These are phyloP conservation scores for Fusarium keratoplasticum DNA, from an alignment of 2,329 filamentous ascomycete genomes.

Conservation along the genomic window DNA sequence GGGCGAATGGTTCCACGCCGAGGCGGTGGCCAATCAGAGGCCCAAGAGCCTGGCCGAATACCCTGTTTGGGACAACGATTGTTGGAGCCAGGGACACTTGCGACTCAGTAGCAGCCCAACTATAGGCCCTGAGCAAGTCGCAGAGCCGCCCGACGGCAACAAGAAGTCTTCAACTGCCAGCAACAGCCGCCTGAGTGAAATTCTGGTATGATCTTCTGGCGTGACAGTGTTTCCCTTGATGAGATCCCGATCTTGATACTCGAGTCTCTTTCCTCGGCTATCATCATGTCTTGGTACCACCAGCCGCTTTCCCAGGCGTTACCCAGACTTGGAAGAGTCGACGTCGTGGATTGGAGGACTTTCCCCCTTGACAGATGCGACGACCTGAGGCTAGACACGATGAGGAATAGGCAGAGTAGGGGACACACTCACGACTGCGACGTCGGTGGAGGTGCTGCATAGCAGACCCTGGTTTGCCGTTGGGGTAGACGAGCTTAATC, in stretches of 20 bases:
- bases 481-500: conserved; percentile 43
- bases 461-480: conserved; percentile 36
- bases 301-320: not conserved
- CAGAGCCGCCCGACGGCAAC: conserved; percentile 36
- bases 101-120: conserved; percentile 33
- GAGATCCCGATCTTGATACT: conserved; percentile 21
- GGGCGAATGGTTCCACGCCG: conserved; percentile 19
- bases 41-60: conserved; percentile 24
- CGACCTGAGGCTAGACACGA: conserved; percentile 37
- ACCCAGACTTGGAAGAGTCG: not conserved
- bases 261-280: not conserved
- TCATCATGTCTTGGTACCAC: not conserved
- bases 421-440: conserved; percentile 28
- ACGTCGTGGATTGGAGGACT: not conserved
- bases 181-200: conserved; percentile 23
- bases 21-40: conserved; percentile 42
- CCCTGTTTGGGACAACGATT: conserved; percentile 42
- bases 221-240: conserved; percentile 30
- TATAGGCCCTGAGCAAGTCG: conserved; percentile 15
- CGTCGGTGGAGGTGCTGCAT: conserved; percentile 27
- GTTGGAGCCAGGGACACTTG: conserved; percentile 36
- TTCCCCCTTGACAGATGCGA: conserved; percentile 26
- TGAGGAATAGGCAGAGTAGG: conserved; percentile 37
- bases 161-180: conserved; percentile 11
- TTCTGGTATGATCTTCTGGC: conserved; percentile 32